These are phyloP conservation scores for Metschnikowia bowlesiae DNA, from an alignment of 805 yeast genomes.

Conservation along the genomic window DNA sequence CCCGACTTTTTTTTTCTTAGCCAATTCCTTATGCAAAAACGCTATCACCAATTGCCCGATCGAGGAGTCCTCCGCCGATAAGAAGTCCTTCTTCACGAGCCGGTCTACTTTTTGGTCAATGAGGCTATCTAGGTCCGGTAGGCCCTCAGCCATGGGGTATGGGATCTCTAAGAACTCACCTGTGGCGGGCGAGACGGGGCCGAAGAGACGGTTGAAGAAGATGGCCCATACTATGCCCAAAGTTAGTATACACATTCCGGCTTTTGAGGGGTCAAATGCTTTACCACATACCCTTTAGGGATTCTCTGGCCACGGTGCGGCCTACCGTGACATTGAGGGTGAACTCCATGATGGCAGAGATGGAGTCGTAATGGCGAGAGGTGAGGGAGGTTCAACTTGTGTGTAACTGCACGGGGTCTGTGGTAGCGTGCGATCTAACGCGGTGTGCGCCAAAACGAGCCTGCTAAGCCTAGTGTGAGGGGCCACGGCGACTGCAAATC, in stretches of 20 bases:
- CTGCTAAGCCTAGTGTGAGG: neutral
- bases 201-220: conserved; percentile 66
- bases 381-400: neutral
- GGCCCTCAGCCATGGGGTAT: conserved; percentile 48
- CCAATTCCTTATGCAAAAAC: conserved; percentile 36
- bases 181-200: conserved; percentile 53
- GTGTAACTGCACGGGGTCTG: conserved; percentile 2
- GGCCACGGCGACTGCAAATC: neutral
- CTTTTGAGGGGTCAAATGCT: neutral
- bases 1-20: conserved; percentile 43
- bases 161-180: conserved; percentile 55
- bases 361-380: neutral
- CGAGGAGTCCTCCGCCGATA: conserved; percentile 16
- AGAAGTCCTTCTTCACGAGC: conserved; percentile 27
- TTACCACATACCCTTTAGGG: conserved; percentile 43
- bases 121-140: conserved; percentile 46
- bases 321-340: conserved; percentile 47
- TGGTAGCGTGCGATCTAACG: conserved; percentile 2
- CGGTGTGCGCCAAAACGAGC: neutral
- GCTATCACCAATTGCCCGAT: conserved; percentile 33
- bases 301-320: conserved; percentile 50
- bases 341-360: conserved; percentile 37
- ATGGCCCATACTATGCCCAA: conserved; percentile 60
- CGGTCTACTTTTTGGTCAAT: conserved; percentile 35
- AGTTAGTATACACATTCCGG: conserved; percentile 9